phyloP scores from a whole-genome alignment of 768 basidiomycete genomes.

The Lactifluus pinguis region DNA sequence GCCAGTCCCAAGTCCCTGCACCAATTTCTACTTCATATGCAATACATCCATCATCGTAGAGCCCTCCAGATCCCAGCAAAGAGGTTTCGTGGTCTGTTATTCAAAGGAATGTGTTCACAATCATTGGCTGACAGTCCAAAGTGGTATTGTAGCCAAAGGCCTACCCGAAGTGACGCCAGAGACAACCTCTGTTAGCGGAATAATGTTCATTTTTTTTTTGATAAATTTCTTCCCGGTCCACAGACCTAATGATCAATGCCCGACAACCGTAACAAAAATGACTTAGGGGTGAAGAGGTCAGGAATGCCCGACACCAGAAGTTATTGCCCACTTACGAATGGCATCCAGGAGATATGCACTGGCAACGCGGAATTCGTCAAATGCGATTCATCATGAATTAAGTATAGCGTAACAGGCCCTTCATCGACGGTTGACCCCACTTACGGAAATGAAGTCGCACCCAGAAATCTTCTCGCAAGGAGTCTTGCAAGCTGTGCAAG shows the following conservation, averaged over 20 bases:
- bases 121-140: background rate
- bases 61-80: no score
- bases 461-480: conserved; percentile 44
- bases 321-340: conserved; percentile 30
- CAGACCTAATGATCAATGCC: conserved; percentile 14
- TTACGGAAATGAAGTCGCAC: conserved; percentile 52
- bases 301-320: background rate
- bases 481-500: conserved; percentile 34
- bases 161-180: no score
- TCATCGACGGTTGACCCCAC: conserved; percentile 17
- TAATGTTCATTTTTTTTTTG: conserved; percentile 1
- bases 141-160: background rate
- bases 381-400: background rate
- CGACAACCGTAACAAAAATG: conserved; percentile 50
- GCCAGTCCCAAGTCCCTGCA: no score
- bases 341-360: conserved; percentile 52
- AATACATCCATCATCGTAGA: no score
- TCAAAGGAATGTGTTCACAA: background rate
- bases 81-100: no score
- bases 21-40: no score
- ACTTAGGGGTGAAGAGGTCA: conserved; percentile 8
- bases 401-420: background rate
- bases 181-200: background rate
- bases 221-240: background rate
- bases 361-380: background rate